phyloP scores from a whole-genome alignment of 2,329 filamentous ascomycete genomes.

The Periglandula ipomoeae region DNA sequence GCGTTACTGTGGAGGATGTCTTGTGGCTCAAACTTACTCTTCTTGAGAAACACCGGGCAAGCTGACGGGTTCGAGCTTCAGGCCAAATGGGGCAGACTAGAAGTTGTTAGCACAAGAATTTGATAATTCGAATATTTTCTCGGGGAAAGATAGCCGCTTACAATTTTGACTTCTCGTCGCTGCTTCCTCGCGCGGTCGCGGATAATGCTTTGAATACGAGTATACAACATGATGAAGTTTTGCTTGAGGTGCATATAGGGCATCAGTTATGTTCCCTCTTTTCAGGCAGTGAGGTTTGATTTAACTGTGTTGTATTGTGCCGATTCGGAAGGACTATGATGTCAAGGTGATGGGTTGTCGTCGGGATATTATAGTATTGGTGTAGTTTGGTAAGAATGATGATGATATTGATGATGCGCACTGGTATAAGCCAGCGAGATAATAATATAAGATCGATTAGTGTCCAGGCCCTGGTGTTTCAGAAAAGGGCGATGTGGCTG shows the following conservation, averaged over 20 bases:
- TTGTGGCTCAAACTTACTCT: constrained; percentile 37
- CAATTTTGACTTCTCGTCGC: constrained; percentile 36
- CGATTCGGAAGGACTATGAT: background rate
- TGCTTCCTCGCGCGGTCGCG: constrained; percentile 30
- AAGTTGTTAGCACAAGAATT: background rate
- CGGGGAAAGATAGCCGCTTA: constrained; percentile 25
- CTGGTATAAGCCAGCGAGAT: background rate
- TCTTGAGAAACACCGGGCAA: constrained; percentile 49
- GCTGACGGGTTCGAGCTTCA: constrained; percentile 42
- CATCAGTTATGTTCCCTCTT: background rate
- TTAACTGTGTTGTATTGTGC: background rate
- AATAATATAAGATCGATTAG: background rate
- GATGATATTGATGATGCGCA: background rate
- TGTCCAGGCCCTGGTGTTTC: background rate
- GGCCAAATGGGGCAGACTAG: constrained; percentile 50
- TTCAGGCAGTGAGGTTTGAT: background rate
- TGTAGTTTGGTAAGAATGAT: background rate
- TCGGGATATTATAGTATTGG: background rate
- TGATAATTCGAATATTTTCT: no score
- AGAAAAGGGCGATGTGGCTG: background rate
- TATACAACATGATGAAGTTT: constrained; percentile 34
- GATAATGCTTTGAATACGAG: constrained; percentile 35
- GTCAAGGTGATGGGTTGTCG: background rate
- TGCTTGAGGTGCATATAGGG: constrained; percentile 26
- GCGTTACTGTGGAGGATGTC: constrained; percentile 1